These are phyloP conservation scores for Fusarium sp. DNA, from an alignment of 2,329 filamentous ascomycete species.

Conservation along the genomic window DNA sequence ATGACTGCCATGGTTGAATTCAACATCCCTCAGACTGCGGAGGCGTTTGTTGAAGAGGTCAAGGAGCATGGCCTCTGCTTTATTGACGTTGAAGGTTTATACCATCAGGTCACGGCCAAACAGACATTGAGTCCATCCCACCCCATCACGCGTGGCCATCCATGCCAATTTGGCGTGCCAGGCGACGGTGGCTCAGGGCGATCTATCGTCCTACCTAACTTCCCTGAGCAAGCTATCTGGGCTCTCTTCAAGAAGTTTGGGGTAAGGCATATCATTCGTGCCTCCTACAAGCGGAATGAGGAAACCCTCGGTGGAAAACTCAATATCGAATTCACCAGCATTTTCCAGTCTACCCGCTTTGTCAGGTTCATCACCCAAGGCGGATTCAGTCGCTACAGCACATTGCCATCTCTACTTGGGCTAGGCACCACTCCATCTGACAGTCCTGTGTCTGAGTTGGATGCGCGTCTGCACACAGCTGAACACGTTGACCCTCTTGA, in stretches of 20 bases:
- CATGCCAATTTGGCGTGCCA: neutral
- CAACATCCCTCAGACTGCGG: conserved; percentile 22
- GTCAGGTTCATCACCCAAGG: neutral
- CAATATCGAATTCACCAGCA: conserved; percentile 33
- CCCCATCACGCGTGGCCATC: neutral
- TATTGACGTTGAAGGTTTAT: neutral
- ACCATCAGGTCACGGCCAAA: neutral
- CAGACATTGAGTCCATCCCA: neutral
- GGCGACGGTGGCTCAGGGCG: conserved; percentile 16
- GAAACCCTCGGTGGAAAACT: neutral
- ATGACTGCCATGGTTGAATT: neutral
- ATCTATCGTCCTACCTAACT: conserved; percentile 20
- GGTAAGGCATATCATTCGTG: conserved; percentile 1
- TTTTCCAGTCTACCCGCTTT: conserved; percentile 12
- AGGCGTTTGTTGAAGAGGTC: conserved; percentile 24
- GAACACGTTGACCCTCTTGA: neutral
- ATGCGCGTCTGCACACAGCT: neutral
- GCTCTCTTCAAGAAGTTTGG: conserved; percentile 31
- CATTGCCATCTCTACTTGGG: accelerated
- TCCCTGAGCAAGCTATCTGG: conserved; percentile 41
- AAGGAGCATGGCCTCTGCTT: neutral
- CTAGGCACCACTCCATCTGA: neutral
- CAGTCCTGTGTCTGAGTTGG: neutral
- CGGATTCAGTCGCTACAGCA: accelerated
- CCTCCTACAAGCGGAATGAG: neutral